Evolutionary conservation across 2,329 filamentous ascomycete genomes (phyloP).

Genomic region (Diplodia intermedia): DNA sequence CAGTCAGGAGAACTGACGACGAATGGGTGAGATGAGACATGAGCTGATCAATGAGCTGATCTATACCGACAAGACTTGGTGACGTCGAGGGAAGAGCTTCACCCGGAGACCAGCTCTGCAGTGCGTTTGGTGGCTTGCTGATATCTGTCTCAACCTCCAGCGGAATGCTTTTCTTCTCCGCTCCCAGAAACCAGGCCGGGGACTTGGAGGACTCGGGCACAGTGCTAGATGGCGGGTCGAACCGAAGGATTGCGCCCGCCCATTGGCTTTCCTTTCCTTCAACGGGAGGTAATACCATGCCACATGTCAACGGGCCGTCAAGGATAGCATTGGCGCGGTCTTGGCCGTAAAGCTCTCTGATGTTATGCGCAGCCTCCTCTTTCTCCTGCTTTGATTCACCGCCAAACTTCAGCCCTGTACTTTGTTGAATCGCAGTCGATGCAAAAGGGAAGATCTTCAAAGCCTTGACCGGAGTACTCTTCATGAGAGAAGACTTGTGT

Average conservation of each 20-base stretch:
- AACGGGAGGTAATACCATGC: conserved; percentile 74
- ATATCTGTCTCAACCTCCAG: conserved; percentile 80
- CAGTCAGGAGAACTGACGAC: conserved; percentile 88
- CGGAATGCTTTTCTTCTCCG: conserved; percentile 70
- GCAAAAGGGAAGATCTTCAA: conserved; percentile 85
- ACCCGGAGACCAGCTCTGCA: conserved; percentile 58
- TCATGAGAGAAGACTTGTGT: conserved; percentile 59
- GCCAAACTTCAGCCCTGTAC: conserved; percentile 79
- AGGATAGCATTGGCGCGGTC: conserved; percentile 66
- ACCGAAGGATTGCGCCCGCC: conserved; percentile 83
- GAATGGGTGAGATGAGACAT: conserved; percentile 79
- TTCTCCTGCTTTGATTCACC: conserved; percentile 84
- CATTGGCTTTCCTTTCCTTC: conserved; percentile 66
- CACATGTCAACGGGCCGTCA: conserved; percentile 86
- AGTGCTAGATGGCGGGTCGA: conserved; percentile 66
- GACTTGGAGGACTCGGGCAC: conserved; percentile 56
- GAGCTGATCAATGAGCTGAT: conserved; percentile 74
- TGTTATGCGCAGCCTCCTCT: conserved; percentile 75
- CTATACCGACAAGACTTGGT: conserved; percentile 81
- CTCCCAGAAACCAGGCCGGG: conserved; percentile 75
- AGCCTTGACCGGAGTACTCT: conserved; percentile 59
- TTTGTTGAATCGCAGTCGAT: conserved; percentile 60
- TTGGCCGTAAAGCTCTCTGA: conserved; percentile 73
- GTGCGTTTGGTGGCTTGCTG: conserved; percentile 46
- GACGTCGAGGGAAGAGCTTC: conserved; percentile 62